Evolutionary conservation across 208 protist genomes (phyloP), one percentile per base, ranked within the genome.

Genomic region (Trypanosoma platydactyli): DNA sequence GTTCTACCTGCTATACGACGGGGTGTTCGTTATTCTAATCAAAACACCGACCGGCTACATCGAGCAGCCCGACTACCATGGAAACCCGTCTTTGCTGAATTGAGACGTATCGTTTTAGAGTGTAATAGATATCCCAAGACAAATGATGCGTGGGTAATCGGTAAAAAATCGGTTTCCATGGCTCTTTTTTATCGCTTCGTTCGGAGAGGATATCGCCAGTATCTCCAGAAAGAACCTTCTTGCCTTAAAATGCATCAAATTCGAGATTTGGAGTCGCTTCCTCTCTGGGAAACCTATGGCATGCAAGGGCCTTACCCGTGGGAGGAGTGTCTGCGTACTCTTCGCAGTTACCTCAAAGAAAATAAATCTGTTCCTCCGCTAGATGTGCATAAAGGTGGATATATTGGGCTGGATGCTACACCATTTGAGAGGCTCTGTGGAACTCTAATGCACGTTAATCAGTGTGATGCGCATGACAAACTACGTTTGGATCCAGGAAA

Each of bases 91-190:
- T 92, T 92, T 64, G 59, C 15, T n/a, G 86, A 92, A 71, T 61
- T 92, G 73, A 69, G 62, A 44, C 86, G 86, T 33, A 79, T 92
- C 49, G 83, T 92, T 13, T 50, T 81, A 24, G 78, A 92, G 57
- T 92, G 86, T 64, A 71, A 89, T 68, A 77, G 86, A 33, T 92
- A 89, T 58, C 86, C 86, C 12, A 92, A 92, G 54, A 85, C 73
- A 13, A 92, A 92, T 71, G 86, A 92, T 66, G 83, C 79, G 41
- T 92, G 86, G 83, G 83, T 92, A 29, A 80, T 92, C 9, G 86
- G 86, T 12, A 73, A 76, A 45, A 89, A 71, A 24, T 79, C 74
- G n/a, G 61, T 92, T 41, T 92, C 86, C 15, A 80, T 92, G 78
- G 80, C 80, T 40, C 61, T 84, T 16, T 92, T 92, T 73, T 92